Evolutionary conservation across 1,284 basidiomycete species (phyloP), one percentile per base, ranked within the genome.

Genomic region (Singerocomus rubriflavus): DNA sequence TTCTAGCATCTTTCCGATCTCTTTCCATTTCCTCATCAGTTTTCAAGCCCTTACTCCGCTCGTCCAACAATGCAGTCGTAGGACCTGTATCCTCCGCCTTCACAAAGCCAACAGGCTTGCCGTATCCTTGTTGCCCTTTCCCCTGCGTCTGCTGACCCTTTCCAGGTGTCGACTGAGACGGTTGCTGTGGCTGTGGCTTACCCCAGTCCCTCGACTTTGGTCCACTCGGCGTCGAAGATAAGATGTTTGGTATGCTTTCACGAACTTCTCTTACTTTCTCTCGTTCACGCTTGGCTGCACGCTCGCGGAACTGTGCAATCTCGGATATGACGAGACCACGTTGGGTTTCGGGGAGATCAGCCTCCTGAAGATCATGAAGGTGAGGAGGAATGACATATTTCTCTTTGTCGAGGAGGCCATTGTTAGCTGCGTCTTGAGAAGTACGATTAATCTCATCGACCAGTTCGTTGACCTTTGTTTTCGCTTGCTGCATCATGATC

Each of bases 261-360:
- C 78, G 78, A 13, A 88, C 86, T 59, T 89, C 82, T 46, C 80
- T 76, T 72, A 88, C 73, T 72, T 92, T 92, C 68, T 94, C 90
- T 31, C 88, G 79, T 62, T 95, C 92, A 27, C 88, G 76, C 65
- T 91, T 91, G 12, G 89, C 91, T 0, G 91, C 88, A 14, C 88
- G 81, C 69, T 93, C 91, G 48, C 92, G 81, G 69, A 95, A 98
- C 61, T 93, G 87, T 1, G 93, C 93, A 54, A 98, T 98, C 67
- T 98, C 94, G 32, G 87, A 91, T 52, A 98, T 87, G 49, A 98
- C 94, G 30, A 91, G 85, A 2, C 90, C 93, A 21, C 94, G 87
- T 69, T 95, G 93, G 1, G 91, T 90, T 71, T 96, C 94, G n/a
- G 94, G 94, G 27, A 98, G 79, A 64, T 98, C 94, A 45, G 92